Conservation (phyloP, 352 stramenopile genomes). For the Pythium folliculosum region DNA sequence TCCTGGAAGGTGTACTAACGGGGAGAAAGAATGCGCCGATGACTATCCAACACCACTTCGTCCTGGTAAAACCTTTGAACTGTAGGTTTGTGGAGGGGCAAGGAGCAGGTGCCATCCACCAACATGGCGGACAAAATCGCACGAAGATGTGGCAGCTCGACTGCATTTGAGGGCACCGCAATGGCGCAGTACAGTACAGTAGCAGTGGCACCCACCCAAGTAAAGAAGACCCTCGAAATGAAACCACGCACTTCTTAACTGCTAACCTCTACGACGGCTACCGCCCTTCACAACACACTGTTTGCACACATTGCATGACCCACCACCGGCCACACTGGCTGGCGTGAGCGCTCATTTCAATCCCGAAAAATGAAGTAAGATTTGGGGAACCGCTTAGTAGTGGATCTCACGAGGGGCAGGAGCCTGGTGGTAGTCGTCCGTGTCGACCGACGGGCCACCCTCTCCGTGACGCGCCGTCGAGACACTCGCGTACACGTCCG, state of each 20-base stretch:
- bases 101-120: background rate
- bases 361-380: background rate
- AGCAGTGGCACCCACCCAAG: too few relatives aligned
- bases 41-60: too few relatives aligned
- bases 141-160: background rate
- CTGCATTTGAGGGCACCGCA: too few relatives aligned
- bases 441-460: background rate
- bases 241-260: background rate
- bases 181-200: background rate
- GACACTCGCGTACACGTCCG: constrained; percentile 23
- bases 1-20: too few relatives aligned
- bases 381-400: background rate
- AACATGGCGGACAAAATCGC: background rate
- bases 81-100: background rate
- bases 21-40: too few relatives aligned
- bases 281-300: background rate
- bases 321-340: too few relatives aligned
- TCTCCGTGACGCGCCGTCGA: constrained; percentile 20
- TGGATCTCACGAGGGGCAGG: background rate
- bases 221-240: background rate
- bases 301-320: background rate
- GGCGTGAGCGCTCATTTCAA: too few relatives aligned
- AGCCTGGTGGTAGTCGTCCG: constrained; percentile 14
- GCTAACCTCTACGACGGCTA: background rate
- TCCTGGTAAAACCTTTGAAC: too few relatives aligned